phyloP scores from a whole-genome alignment of 1,284 basidiomycete genomes.

The Apiotrichum domesticum region DNA sequence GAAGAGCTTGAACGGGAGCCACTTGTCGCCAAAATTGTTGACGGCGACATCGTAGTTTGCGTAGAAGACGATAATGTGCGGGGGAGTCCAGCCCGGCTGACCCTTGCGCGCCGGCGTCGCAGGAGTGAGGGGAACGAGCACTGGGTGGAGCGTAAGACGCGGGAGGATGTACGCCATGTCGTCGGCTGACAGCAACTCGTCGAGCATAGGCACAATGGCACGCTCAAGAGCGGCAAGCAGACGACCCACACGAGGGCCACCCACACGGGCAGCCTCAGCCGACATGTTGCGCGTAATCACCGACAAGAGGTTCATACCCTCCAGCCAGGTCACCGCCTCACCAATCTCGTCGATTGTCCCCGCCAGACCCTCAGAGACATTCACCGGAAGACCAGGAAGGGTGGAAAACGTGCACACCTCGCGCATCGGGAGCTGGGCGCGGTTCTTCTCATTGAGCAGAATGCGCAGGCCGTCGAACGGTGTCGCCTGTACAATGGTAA shows the following conservation, averaged over 20 bases:
- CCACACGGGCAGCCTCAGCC: conserved; percentile 11
- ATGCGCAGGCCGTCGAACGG: conserved; percentile 49
- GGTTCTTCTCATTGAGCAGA: conserved; percentile 39
- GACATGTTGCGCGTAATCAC: conserved; percentile 41
- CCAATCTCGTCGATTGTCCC: conserved; percentile 46
- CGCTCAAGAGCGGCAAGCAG: conserved; percentile 36
- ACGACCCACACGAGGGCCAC: conserved; percentile 27
- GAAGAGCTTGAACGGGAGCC: conserved; percentile 49
- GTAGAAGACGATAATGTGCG: conserved; percentile 48
- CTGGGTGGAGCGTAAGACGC: conserved; percentile 38
- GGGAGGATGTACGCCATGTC: conserved; percentile 43
- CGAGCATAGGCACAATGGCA: conserved; percentile 43
- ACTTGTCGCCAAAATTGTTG: conserved; percentile 44
- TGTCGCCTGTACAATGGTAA: conserved; percentile 47
- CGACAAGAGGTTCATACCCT: conserved; percentile 42
- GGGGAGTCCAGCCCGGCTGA: conserved; percentile 29
- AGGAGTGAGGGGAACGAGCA: conserved; percentile 39
- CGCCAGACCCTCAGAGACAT: conserved; percentile 14
- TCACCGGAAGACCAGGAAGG: conserved; percentile 10
- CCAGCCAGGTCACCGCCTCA: conserved; percentile 39
- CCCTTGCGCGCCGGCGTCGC: conserved; percentile 16
- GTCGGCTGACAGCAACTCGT: conserved; percentile 37
- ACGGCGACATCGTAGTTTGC: conserved; percentile 47
- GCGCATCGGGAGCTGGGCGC: conserved; percentile 47
- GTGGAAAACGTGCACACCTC: conserved; percentile 37